Conservation (phyloP, 306 rosid species). For the Myrica gale region DNA sequence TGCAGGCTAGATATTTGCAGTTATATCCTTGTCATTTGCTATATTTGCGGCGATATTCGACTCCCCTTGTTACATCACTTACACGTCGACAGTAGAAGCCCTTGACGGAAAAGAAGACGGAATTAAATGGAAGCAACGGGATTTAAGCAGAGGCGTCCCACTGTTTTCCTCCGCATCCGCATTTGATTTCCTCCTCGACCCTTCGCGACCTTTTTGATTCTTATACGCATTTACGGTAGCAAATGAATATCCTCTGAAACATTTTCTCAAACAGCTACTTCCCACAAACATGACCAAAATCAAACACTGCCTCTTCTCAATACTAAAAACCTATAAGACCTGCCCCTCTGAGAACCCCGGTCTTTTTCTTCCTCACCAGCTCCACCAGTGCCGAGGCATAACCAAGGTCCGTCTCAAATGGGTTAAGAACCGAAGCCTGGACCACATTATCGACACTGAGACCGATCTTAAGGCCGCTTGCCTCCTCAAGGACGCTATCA, state of each 20-base stretch:
- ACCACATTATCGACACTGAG: conserved; percentile 81
- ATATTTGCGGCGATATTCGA: too few species aligned
- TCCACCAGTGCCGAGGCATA: conserved; percentile 62
- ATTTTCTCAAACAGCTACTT: not conserved
- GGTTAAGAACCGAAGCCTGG: conserved; percentile 79
- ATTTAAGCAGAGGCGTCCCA: too few species aligned
- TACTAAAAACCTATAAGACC: conserved; percentile 30
- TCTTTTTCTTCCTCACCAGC: conserved; percentile 16
- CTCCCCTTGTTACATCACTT: too few species aligned
- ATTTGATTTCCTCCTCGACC: not conserved
- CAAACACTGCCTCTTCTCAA: conserved; percentile 16
- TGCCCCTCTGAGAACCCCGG: not conserved
- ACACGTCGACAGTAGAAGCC: too few species aligned
- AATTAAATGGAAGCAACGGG: too few species aligned
- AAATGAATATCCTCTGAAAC: not conserved
- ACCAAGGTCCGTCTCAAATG: conserved; percentile 81
- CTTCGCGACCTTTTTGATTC: too few species aligned
- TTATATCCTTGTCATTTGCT: too few species aligned
- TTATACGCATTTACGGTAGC: too few species aligned
- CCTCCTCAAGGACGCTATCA: conserved; percentile 82
- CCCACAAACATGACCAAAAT: conserved; percentile 16
- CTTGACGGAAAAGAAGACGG: too few species aligned
- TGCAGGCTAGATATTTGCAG: too few species aligned
- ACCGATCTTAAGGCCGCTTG: conserved; percentile 83
- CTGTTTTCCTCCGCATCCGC: not conserved